Evolutionary conservation across 129 eudicot species (phyloP), one percentile per base, ranked within the genome.

Genomic region (Kitagawia praeruptora): DNA sequence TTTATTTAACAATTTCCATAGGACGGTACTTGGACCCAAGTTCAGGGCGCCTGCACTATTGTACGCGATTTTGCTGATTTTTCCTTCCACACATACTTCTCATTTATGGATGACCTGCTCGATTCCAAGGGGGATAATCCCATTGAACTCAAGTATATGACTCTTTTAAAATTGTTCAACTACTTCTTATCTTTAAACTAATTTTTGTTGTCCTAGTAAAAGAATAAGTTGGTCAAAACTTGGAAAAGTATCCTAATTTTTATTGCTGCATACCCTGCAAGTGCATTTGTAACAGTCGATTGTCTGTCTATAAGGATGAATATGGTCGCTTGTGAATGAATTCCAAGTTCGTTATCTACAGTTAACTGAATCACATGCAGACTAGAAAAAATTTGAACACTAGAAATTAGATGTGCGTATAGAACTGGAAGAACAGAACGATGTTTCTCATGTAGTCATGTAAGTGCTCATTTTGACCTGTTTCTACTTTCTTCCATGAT

Each of bases 31-130:
- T 77, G 85, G 81, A 51, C 44, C 64, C 79, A 77, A 41, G 31
- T 82, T 39, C 28, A 54, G 78, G 81, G 85, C 49, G 85, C 85
- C 42, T 82, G 85, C 74, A 82, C 81, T 23, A 77, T 77, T 54
- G 85, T 82, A 38, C 81, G 85, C 3, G 85, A 82, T 54, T 82
- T 82, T 54, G 53, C 48, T 12, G 85, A 82, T 82, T 82, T 82
- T 71, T 82, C 81, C 53, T 82, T 77, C 66, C 85, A 77, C 51
- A 77, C 85, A 21, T 82, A 77, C 78, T 82, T 77, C 70, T 82
- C 85, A 25, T 49, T 70, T 39, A 77, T 77, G 85, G 85, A 82
- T 51, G 81, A 19, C 64, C 41, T 82, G 67, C 85, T 77, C 15
- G 49, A 77, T 42, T 51, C 81, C 16, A 82, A 61, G 73, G 81